phyloP scores from a whole-genome alignment of 2,329 filamentous ascomycete species.

The Magnaporthales sp. region DNA sequence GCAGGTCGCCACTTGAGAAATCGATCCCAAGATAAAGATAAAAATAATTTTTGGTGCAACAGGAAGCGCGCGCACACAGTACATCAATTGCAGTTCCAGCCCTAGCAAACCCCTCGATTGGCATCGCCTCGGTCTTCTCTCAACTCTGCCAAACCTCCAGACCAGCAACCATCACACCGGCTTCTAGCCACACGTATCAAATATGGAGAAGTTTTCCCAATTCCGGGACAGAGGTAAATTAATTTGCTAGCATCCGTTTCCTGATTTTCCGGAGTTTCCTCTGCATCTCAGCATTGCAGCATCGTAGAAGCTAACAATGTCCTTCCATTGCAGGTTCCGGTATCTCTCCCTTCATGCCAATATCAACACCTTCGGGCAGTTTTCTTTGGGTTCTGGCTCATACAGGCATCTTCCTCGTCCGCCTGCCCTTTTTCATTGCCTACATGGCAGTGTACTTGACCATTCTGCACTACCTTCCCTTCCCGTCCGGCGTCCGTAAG shows the following conservation, averaged over 20 bases:
- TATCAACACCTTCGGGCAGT: slow-evolving; percentile 53
- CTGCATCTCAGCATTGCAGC: background rate
- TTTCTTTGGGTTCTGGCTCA: slow-evolving; percentile 56
- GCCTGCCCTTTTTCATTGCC: slow-evolving; percentile 67
- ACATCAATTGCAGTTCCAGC: background rate
- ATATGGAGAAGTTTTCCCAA: slow-evolving; percentile 92
- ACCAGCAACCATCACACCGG: background rate
- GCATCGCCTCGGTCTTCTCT: background rate
- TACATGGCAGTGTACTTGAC: slow-evolving; percentile 66
- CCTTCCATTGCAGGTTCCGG: slow-evolving; percentile 61
- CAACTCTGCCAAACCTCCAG: background rate
- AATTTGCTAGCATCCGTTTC: background rate
- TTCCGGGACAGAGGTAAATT: slow-evolving; percentile 77
- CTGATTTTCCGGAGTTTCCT: background rate
- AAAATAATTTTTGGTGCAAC: background rate
- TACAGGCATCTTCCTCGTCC: slow-evolving; percentile 67
- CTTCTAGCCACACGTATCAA: background rate
- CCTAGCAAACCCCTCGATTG: background rate
- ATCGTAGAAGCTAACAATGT: background rate
- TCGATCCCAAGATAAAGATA: background rate
- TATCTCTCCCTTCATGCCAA: slow-evolving; percentile 90
- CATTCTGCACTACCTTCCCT: slow-evolving; percentile 72
- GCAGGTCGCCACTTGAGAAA: background rate
- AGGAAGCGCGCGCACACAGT: background rate
- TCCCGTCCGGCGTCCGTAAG: slow-evolving; percentile 60